Percentiles rank a stretch among this genome's conserved stretches.
Evolutionary conservation across 1,139 yeast species (phyloP).

Genomic region (Yamadazyma diddensiae): DNA sequence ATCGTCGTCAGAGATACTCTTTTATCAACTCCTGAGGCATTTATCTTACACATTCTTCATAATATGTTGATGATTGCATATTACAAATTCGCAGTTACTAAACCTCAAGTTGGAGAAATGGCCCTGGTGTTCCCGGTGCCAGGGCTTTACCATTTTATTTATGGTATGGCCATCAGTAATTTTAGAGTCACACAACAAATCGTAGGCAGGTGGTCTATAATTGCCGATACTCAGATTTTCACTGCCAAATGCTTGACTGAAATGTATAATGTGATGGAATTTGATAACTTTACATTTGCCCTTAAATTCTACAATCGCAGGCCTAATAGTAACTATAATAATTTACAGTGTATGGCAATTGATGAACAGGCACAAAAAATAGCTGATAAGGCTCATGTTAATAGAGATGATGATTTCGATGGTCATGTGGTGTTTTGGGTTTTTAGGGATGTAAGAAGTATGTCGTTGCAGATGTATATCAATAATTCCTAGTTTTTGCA

Average conservation of each 20-base stretch:
- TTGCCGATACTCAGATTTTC: slow-evolving; percentile 18
- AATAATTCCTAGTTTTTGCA: too few species aligned
- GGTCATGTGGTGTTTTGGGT: slow-evolving; percentile 25
- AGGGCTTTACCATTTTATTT: slow-evolving; percentile 21
- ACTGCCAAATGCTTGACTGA: slow-evolving; percentile 15
- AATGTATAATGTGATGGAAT: slow-evolving; percentile 20
- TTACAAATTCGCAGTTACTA: slow-evolving; percentile 16
- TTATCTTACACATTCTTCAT: slow-evolving; percentile 20
- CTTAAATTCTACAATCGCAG: slow-evolving; percentile 15
- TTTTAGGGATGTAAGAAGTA: slow-evolving; percentile 22
- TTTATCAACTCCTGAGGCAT: slow-evolving; percentile 21
- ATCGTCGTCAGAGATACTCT: slow-evolving; percentile 20
- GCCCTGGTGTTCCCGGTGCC: slow-evolving; percentile 21
- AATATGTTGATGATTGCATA: slow-evolving; percentile 18
- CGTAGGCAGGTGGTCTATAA: slow-evolving; percentile 18
- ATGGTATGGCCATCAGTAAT: slow-evolving; percentile 23
- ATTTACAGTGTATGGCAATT: slow-evolving; percentile 9
- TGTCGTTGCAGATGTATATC: slow-evolving; percentile 20
- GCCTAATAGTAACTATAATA: slow-evolving; percentile 12
- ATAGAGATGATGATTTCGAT: slow-evolving; percentile 19
- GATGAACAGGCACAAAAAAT: slow-evolving; percentile 14
- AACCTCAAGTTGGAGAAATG: slow-evolving; percentile 15
- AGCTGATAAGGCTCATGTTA: slow-evolving; percentile 4
- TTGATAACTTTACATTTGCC: slow-evolving; percentile 17
- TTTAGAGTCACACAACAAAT: slow-evolving; percentile 18